These are phyloP conservation scores for Taphrina deformans DNA, from an alignment of 1,139 yeast species.

Conservation along the genomic window DNA sequence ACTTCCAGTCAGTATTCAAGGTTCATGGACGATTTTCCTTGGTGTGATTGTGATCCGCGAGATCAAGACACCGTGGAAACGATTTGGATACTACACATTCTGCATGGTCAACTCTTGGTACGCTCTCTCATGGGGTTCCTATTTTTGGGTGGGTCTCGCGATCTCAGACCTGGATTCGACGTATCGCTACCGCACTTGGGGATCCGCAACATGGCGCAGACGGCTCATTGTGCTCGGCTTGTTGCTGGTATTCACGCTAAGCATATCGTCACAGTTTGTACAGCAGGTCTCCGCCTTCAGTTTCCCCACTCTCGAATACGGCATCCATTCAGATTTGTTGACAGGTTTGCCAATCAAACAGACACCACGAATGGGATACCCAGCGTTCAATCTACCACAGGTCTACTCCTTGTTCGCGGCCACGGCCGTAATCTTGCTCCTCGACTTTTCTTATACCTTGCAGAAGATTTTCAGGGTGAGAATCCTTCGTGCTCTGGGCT, in stretches of 20 bases:
- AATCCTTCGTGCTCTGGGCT: constrained; percentile 26
- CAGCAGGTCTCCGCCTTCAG: constrained; percentile 19
- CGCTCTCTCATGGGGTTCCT: constrained; percentile 26
- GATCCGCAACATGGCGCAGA: constrained; percentile 5
- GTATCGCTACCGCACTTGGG: constrained; percentile 26
- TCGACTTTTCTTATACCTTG: constrained; percentile 7
- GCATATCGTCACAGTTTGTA: constrained; percentile 16
- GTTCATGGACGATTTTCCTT: constrained; percentile 31
- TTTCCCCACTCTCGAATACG: constrained; percentile 13
- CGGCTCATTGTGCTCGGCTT: background rate
- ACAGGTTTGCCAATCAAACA: constrained; percentile 26
- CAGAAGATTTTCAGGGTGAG: constrained; percentile 13
- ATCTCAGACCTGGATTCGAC: constrained; percentile 24
- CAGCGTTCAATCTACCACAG: constrained; percentile 22
- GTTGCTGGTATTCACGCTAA: background rate
- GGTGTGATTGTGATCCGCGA: constrained; percentile 28
- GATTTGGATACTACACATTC: constrained; percentile 20
- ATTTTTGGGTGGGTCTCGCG: constrained; percentile 30
- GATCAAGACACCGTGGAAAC: constrained; percentile 29
- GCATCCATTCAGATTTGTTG: constrained; percentile 21
- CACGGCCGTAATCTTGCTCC: constrained; percentile 15
- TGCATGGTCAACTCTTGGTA: constrained; percentile 31
- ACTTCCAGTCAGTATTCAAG: constrained; percentile 26
- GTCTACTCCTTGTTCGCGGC: constrained; percentile 27
- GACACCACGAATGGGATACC: constrained; percentile 6